Conservation (phyloP, 2,329 filamentous ascomycete species). For the Fusarium anguioides region DNA sequence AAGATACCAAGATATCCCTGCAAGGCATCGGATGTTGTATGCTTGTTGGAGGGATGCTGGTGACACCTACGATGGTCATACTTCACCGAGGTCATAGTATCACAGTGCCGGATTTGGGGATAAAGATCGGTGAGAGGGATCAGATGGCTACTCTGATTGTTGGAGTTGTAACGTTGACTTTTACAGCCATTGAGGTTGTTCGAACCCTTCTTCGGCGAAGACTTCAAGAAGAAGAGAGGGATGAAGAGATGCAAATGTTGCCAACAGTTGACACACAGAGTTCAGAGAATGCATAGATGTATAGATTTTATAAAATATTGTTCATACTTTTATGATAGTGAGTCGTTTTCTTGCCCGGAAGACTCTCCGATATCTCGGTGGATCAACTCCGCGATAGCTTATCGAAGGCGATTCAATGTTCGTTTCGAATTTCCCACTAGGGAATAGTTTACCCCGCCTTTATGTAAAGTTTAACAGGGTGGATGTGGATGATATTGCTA, state of each 20-base stretch:
- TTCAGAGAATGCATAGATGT: no score
- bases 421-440: background rate
- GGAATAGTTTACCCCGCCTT: constrained; percentile 22
- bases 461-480: background rate
- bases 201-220: background rate
- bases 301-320: no score
- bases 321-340: no score
- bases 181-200: background rate
- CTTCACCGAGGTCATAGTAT: background rate
- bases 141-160: constrained; percentile 18
- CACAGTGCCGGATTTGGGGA: constrained; percentile 3
- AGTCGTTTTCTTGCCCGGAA: no score
- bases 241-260: constrained; percentile 2
- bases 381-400: background rate
- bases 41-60: background rate
- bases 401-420: background rate
- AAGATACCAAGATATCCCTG: background rate
- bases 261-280: background rate
- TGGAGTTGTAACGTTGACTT: background rate
- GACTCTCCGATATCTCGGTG: background rate
- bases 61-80: fast-evolving
- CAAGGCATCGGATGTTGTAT: background rate
- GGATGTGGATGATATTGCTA: background rate
- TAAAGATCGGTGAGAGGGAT: constrained; percentile 3
- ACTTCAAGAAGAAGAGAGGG: background rate